phyloP scores from a whole-genome alignment of 768 basidiomycete genomes.

The Hericium rajendrae region DNA sequence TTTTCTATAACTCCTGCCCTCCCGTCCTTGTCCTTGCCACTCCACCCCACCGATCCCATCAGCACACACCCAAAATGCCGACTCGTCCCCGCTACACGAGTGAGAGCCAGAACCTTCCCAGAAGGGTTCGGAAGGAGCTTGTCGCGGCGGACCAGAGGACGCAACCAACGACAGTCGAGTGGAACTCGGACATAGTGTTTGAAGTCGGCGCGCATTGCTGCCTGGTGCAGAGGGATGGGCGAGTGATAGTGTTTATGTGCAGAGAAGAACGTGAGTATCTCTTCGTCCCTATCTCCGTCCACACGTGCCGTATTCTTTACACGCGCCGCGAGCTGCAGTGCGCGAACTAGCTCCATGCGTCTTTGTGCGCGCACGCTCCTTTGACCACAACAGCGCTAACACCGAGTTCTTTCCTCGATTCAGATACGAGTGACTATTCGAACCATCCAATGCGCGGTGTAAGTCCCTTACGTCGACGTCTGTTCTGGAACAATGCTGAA shows the following conservation, averaged over 20 bases:
- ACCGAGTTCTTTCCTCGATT: background rate
- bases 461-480: background rate
- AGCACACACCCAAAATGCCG: background rate
- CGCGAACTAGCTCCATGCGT: too few species aligned
- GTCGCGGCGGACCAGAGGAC: conserved; percentile 1
- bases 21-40: background rate
- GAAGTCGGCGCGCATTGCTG: conserved; percentile 11
- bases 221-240: conserved; percentile 8
- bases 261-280: conserved; percentile 8
- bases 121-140: too few species aligned
- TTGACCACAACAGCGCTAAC: too few species aligned
- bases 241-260: conserved; percentile 10
- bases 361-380: too few species aligned
- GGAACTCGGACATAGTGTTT: conserved; percentile 11
- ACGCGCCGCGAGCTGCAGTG: background rate
- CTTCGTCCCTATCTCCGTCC: background rate
- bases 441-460: background rate
- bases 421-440: background rate
- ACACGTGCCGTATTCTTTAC: background rate
- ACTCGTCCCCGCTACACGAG: background rate
- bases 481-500: too few species aligned
- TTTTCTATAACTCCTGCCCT: background rate
- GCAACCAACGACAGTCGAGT: conserved; percentile 12
- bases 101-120: background rate
- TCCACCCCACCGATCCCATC: background rate